phyloP scores from a whole-genome alignment of 306 rosid species.

The Trichosanthes truncata region DNA sequence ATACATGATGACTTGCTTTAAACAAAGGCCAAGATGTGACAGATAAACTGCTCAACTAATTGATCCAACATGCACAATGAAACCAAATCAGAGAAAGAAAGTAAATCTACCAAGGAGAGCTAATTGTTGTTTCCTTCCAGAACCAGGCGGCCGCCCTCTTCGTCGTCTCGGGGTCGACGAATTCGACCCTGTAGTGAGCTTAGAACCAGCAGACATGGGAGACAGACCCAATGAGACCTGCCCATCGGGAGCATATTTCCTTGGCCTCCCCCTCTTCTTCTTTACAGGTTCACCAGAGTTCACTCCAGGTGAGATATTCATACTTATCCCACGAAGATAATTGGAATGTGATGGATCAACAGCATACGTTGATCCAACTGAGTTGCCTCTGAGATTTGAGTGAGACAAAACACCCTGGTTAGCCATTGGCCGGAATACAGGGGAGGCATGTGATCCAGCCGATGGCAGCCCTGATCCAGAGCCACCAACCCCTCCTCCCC shows the following conservation, averaged over 20 bases:
- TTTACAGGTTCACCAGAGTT: conserved; percentile 61
- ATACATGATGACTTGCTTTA: neutral
- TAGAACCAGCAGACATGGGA: conserved; percentile 51
- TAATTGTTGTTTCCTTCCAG: conserved; percentile 84
- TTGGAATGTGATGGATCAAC: conserved; percentile 36
- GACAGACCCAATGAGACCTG: conserved; percentile 65
- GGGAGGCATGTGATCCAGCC: conserved; percentile 43
- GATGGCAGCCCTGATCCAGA: conserved; percentile 41
- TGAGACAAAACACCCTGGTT: conserved; percentile 46
- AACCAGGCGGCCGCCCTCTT: conserved; percentile 80
- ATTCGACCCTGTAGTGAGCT: conserved; percentile 37
- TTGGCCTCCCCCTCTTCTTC: conserved; percentile 90
- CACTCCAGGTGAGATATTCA: conserved; percentile 35
- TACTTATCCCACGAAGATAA: conserved; percentile 43
- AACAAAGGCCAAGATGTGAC: no score
- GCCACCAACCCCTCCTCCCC: conserved; percentile 68
- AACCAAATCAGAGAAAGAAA: neutral
- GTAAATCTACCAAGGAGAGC: conserved; percentile 58
- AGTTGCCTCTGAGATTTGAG: conserved; percentile 38
- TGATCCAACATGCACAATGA: neutral
- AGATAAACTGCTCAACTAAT: neutral
- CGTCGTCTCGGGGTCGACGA: conserved; percentile 35
- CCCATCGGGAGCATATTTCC: conserved; percentile 83
- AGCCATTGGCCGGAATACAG: conserved; percentile 63
- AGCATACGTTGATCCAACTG: conserved; percentile 48